Evolutionary conservation across 179 eudicot genomes (phyloP), one percentile per base, ranked within the genome.

Genomic region (Spergularia azorica): DNA sequence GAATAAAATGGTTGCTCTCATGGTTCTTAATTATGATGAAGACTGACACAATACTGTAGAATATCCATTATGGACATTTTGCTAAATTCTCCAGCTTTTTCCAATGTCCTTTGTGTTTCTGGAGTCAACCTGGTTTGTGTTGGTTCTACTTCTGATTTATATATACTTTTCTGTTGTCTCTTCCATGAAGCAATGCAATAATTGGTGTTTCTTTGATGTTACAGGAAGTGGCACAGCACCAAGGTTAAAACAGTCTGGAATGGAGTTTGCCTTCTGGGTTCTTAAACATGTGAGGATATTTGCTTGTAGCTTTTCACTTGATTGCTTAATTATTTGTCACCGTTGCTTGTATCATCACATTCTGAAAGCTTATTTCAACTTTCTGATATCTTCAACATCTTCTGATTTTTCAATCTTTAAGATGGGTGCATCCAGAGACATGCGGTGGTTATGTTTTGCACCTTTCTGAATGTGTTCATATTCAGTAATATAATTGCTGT

Each of bases 211-310:
- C 14, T 70, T 36, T 64, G 41, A 55, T 55, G 6, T 74, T 76
- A 70, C 75, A 95, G 98, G 98, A 86, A 86, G 46, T 83, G 92
- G 85, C 83, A 90, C 95, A 67, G 90, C 97, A 63, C 87, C 97
- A 85, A 89, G 91, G 86, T 83, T 95, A 85, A 95, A 90, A 91
- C 98, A 91, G 84, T 73, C 89, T 77, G 98, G 98, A 76, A 95
- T 95, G 98, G 98, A 95, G 83, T 95, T 93, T 79, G 91, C 97
- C 59, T 96, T 95, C 56, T 95, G 98, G 98, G 98, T 91, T 78
- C 95, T 95, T 73, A 95, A 95, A 83, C 98, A 95, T 89, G 97
- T 95, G 88, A 88, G 96, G 61, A 68, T 69, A 56, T 63, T 61
- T 56, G 21, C 78, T 48, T 46, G 43, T 71, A 54, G 46, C 6